Evolutionary conservation across 148 eudicot species (phyloP).

Genomic region (Vaccinium vitisidaea): DNA sequence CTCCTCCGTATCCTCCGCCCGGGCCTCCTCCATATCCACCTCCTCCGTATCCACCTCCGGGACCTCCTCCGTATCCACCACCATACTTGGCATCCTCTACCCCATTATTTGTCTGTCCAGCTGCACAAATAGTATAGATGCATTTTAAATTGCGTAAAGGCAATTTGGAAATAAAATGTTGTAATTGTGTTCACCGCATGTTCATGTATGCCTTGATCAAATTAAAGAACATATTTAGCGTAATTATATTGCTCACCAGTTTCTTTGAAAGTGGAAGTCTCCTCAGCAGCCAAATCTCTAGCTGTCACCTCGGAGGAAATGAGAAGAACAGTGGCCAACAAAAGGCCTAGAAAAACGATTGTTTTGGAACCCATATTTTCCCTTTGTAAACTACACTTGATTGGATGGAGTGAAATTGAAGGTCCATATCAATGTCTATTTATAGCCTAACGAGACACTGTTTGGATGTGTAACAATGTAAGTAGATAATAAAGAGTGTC

Average conservation of each 20-base stretch:
- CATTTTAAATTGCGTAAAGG: background rate
- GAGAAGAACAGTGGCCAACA: constrained; percentile 20
- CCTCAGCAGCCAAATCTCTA: constrained; percentile 3
- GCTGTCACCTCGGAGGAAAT: constrained; percentile 29
- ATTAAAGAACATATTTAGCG: background rate
- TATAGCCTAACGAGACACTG: background rate
- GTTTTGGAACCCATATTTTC: constrained; percentile 28
- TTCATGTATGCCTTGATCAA: background rate
- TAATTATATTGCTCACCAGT: background rate
- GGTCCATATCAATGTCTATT: background rate
- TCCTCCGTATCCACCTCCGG: background rate
- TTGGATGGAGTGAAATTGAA: background rate
- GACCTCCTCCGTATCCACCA: background rate
- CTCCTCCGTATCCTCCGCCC: background rate
- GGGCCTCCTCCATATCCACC: background rate
- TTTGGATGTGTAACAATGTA: too few species aligned
- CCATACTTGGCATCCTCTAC: constrained; percentile 7
- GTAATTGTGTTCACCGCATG: background rate
- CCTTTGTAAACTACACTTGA: background rate
- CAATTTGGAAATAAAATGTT: background rate
- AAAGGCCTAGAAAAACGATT: constrained; percentile 22
- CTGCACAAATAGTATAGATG: background rate
- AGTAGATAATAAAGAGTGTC: background rate
- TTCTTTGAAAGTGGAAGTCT: background rate
- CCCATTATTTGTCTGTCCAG: background rate